Conservation (phyloP, 2,329 filamentous ascomycete genomes). For the Nigrospora sphaerica region DNA sequence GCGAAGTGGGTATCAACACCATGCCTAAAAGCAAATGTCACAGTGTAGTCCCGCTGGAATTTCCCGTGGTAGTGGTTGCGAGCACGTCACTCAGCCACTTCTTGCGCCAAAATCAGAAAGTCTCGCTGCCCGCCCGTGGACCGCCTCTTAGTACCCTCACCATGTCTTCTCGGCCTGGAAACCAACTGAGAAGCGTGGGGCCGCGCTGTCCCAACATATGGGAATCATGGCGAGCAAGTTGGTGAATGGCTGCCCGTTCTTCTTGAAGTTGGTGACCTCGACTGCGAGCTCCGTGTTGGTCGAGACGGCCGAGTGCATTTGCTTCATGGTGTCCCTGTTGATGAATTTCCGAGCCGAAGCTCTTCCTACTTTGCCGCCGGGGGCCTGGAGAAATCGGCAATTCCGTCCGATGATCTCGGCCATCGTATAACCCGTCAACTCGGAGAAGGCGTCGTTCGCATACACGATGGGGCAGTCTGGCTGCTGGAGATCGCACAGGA, state of each 20-base stretch:
- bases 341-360: constrained; percentile 57
- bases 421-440: constrained; percentile 70
- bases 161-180: constrained; percentile 57
- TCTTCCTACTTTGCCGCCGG: constrained; percentile 56
- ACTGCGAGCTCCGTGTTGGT: constrained; percentile 38
- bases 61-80: not conserved
- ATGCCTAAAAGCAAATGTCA: constrained; percentile 3
- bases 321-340: constrained; percentile 56
- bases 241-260: constrained; percentile 71
- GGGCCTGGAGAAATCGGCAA: constrained; percentile 77
- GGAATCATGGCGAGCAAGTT: constrained; percentile 85
- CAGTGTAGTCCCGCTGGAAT: not conserved
- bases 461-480: constrained; percentile 78
- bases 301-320: constrained; percentile 38
- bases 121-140: not conserved
- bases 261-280: constrained; percentile 69
- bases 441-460: constrained; percentile 71
- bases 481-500: constrained; percentile 70
- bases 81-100: not conserved
- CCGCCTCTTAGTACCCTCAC: constrained; percentile 2
- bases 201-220: constrained; percentile 57
- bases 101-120: not conserved
- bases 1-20: constrained; percentile 1
- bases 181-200: constrained; percentile 69
- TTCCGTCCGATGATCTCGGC: constrained; percentile 72